Conservation (phyloP, 768 basidiomycete genomes). For the Lenzites betulinus region DNA sequence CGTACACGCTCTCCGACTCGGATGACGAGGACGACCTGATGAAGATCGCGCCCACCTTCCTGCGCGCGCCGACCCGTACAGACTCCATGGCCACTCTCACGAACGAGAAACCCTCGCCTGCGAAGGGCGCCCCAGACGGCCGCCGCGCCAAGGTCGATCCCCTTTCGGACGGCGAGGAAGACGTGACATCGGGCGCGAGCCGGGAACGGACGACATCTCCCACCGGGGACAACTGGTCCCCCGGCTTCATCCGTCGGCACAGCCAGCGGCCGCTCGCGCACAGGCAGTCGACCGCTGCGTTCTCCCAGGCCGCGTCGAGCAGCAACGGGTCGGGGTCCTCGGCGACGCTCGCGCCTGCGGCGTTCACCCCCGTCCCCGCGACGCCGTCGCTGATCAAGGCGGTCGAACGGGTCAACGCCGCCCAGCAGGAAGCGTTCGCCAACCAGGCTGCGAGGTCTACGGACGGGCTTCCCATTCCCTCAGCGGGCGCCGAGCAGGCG, state of each 20-base stretch:
- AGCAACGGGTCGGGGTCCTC: conserved; percentile 14
- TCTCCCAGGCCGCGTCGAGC: conserved; percentile 27
- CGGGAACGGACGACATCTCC: neutral
- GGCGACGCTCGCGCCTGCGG: conserved; percentile 18
- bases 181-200: conserved; percentile 22
- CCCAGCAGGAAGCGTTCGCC: conserved; percentile 54
- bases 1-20: conserved; percentile 24
- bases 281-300: conserved; percentile 25
- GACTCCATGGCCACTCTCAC: conserved; percentile 29
- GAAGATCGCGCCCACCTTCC: conserved; percentile 19
- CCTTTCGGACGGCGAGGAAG: conserved; percentile 36
- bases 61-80: conserved; percentile 22
- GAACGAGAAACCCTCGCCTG: conserved; percentile 18
- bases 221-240: conserved; percentile 44
- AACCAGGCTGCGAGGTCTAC: conserved; percentile 3
- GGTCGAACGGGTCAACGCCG: conserved; percentile 57
- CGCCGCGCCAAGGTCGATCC: neutral
- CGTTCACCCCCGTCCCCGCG: conserved; percentile 50
- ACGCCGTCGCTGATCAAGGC: conserved; percentile 68
- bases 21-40: conserved; percentile 38
- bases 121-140: neutral
- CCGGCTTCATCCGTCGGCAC: conserved; percentile 51
- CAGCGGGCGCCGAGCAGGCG: neutral
- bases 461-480: conserved; percentile 9
- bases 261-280: conserved; percentile 18